Percentiles rank a stretch among this genome's conserved stretches.
Evolutionary conservation across 176 grass and related monocot genomes (phyloP).

Genomic region (Luzula sylvatica): DNA sequence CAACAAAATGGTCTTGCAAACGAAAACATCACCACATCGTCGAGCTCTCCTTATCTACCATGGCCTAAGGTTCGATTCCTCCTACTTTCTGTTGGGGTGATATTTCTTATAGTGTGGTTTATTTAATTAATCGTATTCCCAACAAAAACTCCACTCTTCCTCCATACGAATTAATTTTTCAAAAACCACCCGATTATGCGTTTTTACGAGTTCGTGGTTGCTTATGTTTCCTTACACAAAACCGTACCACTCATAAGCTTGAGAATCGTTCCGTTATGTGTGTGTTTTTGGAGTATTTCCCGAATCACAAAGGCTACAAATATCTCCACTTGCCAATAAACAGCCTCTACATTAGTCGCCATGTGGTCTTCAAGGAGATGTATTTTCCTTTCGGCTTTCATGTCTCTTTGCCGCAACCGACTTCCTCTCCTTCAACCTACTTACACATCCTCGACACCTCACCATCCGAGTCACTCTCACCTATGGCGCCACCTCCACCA

Average conservation of each 20-base stretch:
- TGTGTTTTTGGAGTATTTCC: neutral
- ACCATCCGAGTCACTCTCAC: neutral
- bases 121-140: neutral
- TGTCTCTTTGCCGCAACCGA: neutral
- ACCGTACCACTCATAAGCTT: neutral
- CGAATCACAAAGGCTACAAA: neutral
- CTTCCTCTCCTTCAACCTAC: too few species aligned
- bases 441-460: too few species aligned
- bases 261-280: neutral
- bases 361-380: neutral
- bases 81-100: neutral
- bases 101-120: neutral
- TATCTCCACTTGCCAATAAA: neutral
- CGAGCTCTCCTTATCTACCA: neutral
- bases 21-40: neutral
- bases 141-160: neutral
- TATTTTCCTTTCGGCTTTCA: neutral
- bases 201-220: neutral
- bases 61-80: neutral
- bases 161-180: neutral
- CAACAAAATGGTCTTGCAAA: too few species aligned
- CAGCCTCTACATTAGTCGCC: neutral
- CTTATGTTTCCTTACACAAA: neutral
- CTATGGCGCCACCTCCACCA: neutral
- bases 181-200: neutral